A percentile compares a stretch with the other conserved stretches of the same genome.
Evolutionary conservation across 2,329 filamentous ascomycete genomes (phyloP).

Genomic region (Calonectria hawksworthii): DNA sequence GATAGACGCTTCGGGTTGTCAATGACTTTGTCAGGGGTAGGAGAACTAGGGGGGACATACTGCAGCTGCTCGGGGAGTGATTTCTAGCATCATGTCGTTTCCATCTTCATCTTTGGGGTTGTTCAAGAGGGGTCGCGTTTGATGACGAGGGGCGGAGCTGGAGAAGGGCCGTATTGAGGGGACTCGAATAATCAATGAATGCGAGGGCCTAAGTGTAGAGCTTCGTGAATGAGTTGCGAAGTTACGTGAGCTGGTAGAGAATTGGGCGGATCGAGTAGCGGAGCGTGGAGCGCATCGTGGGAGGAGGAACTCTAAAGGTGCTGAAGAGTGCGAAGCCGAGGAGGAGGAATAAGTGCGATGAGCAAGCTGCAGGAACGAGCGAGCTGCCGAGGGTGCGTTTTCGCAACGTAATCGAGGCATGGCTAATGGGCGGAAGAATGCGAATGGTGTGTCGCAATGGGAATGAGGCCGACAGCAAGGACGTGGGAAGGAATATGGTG

Average conservation of each 20-base stretch:
- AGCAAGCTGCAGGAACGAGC: constrained; percentile 58
- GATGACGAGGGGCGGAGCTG: constrained; percentile 50
- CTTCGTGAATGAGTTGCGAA: background rate
- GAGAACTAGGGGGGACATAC: constrained; percentile 59
- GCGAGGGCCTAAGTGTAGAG: background rate
- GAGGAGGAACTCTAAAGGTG: constrained; percentile 57
- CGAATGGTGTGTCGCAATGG: background rate
- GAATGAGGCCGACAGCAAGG: background rate
- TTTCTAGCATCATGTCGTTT: constrained; percentile 85
- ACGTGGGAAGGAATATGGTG: background rate
- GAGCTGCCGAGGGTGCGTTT: constrained; percentile 55
- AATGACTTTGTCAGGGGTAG: constrained; percentile 5
- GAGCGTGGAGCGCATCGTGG: constrained; percentile 47
- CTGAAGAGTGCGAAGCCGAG: constrained; percentile 39
- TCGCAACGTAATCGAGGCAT: constrained; percentile 57
- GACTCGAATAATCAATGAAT: constrained; percentile 19
- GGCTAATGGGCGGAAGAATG: background rate
- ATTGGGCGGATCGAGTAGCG: constrained; percentile 11
- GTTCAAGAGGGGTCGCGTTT: constrained; percentile 73
- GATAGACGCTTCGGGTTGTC: constrained; percentile 71
- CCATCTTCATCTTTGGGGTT: constrained; percentile 86
- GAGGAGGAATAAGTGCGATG: constrained; percentile 51
- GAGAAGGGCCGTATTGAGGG: constrained; percentile 51
- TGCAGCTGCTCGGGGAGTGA: constrained; percentile 85
- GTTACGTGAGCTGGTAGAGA: background rate